Conservation (phyloP, 2,329 filamentous ascomycete species). For the Ramularia collo-cygni region DNA sequence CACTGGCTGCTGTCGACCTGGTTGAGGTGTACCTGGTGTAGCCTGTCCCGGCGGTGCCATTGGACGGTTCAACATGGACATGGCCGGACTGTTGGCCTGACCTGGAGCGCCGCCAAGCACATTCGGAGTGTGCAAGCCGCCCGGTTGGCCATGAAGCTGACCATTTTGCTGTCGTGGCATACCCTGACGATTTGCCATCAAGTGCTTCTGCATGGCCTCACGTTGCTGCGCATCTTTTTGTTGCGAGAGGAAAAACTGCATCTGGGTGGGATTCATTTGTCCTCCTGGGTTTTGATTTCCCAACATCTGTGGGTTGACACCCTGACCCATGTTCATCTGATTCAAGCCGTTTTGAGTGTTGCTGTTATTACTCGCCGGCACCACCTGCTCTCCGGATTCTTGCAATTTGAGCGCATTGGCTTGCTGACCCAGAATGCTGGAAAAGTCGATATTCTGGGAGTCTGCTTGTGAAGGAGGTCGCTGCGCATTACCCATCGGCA, state of each 20-base stretch:
- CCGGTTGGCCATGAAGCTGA: constrained; percentile 42
- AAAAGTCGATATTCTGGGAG: constrained; percentile 38
- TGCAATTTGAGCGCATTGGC: constrained; percentile 55
- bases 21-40: constrained; percentile 28
- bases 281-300: constrained; percentile 21
- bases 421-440: constrained; percentile 54
- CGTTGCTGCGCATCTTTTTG: constrained; percentile 34
- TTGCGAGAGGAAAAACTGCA: constrained; percentile 37
- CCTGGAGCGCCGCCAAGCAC: constrained; percentile 29
- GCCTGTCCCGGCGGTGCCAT: constrained; percentile 41
- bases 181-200: constrained; percentile 30
- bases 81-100: constrained; percentile 35
- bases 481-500: constrained; percentile 28
- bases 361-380: constrained; percentile 55
- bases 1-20: constrained; percentile 24
- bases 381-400: constrained; percentile 56
- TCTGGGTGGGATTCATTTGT: constrained; percentile 25
- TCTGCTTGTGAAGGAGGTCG: constrained; percentile 34
- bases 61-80: constrained; percentile 44
- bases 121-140: constrained; percentile 38
- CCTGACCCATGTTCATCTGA: constrained; percentile 21
- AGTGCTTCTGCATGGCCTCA: constrained; percentile 35
- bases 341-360: constrained; percentile 25
- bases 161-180: constrained; percentile 39
- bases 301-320: constrained; percentile 32